Conservation (phyloP, 495 filamentous ascomycete species). For the Hypoxylon lienhwacheense region DNA sequence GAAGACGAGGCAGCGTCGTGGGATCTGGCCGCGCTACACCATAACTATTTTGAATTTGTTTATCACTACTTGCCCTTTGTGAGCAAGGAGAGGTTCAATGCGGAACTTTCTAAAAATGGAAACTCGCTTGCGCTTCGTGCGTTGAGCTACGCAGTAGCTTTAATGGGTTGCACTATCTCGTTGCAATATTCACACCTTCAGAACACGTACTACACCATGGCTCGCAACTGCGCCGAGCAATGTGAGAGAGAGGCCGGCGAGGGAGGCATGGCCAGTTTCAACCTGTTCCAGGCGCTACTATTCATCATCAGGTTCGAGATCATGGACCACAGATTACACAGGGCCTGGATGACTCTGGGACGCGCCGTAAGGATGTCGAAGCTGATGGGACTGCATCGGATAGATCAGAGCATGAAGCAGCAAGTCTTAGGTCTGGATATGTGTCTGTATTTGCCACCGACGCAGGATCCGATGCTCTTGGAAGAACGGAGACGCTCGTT, state of each 20-base stretch:
- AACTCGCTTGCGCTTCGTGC: neutral
- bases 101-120: constrained; percentile 4
- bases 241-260: constrained; percentile 1
- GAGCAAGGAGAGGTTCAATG: constrained; percentile 3
- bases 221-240: constrained; percentile 6
- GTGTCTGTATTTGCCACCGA: constrained; percentile 1
- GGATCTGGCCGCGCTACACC: constrained; percentile 1
- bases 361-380: constrained; percentile 3
- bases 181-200: constrained; percentile 2
- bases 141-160: neutral
- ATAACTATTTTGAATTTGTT: constrained; percentile 3
- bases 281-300: constrained; percentile 2
- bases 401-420: constrained; percentile 1
- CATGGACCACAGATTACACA: constrained; percentile 4
- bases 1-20: neutral
- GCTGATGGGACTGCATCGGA: constrained; percentile 5
- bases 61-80: constrained; percentile 6
- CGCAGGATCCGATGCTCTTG: constrained; percentile 1
- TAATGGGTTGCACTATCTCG: constrained; percentile 5
- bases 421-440: neutral
- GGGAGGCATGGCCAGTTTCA: neutral
- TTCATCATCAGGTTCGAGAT: constrained; percentile 8
- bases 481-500: constrained; percentile 7
- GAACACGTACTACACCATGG: constrained; percentile 5
- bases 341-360: constrained; percentile 4